These are phyloP conservation scores for Grigorovia transvaalensis DNA, from an alignment of 805 yeast species.

Conservation along the genomic window DNA sequence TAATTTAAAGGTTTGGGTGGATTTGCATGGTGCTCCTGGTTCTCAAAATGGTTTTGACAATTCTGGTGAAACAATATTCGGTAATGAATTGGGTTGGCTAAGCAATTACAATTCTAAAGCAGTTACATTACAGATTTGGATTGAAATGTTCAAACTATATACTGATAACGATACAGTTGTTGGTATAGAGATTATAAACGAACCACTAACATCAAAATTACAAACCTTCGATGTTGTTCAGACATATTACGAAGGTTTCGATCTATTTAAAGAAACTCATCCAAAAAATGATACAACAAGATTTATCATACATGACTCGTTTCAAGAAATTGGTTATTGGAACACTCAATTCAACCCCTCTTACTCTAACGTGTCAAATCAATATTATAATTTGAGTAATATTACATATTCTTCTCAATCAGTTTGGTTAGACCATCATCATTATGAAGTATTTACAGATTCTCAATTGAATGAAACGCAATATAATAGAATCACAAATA, in stretches of 20 bases:
- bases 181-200: slow-evolving; percentile 64
- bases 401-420: slow-evolving; percentile 38
- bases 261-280: slow-evolving; percentile 16
- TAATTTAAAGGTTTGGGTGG: slow-evolving; percentile 60
- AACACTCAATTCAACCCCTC: slow-evolving; percentile 32
- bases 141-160: slow-evolving; percentile 42
- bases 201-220: slow-evolving; percentile 51
- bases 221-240: slow-evolving; percentile 29
- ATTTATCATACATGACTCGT: slow-evolving; percentile 59
- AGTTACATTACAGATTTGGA: slow-evolving; percentile 41
- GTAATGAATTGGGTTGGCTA: slow-evolving; percentile 35
- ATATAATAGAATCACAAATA: slow-evolving; percentile 24
- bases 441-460: slow-evolving; percentile 73
- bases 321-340: slow-evolving; percentile 47
- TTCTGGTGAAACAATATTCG: slow-evolving; percentile 50
- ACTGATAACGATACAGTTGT: slow-evolving; percentile 36
- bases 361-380: slow-evolving; percentile 20
- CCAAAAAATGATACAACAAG: slow-evolving; percentile 27
- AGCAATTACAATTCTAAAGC: slow-evolving; percentile 32
- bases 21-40: slow-evolving; percentile 75
- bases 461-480: slow-evolving; percentile 43
- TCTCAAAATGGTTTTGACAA: slow-evolving; percentile 84
- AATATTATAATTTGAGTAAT: slow-evolving; percentile 31
- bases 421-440: slow-evolving; percentile 79
- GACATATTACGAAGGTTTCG: slow-evolving; percentile 27